Evolutionary conservation across 495 filamentous ascomycete genomes (phyloP).

Genomic region (Aspergillus baeticus): DNA sequence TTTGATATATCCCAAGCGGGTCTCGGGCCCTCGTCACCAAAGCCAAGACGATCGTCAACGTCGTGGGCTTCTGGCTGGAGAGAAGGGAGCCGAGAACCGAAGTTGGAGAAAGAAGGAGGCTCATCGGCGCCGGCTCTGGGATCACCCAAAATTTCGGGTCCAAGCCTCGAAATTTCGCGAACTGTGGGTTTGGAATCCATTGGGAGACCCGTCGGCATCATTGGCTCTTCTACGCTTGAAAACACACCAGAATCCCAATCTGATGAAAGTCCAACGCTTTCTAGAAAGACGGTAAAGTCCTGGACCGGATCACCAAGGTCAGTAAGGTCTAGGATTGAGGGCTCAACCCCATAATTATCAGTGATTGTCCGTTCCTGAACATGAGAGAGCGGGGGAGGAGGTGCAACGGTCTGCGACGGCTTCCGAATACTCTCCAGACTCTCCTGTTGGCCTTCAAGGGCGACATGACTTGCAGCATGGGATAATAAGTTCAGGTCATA

Average conservation of each 20-base stretch:
- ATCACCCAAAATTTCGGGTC: constrained; percentile 39
- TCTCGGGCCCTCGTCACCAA: constrained; percentile 43
- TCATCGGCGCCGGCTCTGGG: constrained; percentile 38
- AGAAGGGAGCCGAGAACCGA: constrained; percentile 68
- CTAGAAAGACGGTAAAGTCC: constrained; percentile 50
- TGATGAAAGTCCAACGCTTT: constrained; percentile 50
- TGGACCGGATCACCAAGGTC: constrained; percentile 50
- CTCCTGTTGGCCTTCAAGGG: constrained; percentile 48
- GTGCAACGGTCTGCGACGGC: constrained; percentile 27
- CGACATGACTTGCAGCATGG: constrained; percentile 51
- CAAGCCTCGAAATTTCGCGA: constrained; percentile 36
- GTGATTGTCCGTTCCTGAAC: constrained; percentile 41
- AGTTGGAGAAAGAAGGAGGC: constrained; percentile 56
- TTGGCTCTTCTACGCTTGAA: constrained; percentile 45
- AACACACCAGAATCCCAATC: constrained; percentile 53
- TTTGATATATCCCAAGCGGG: constrained; percentile 67
- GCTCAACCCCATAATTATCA: constrained; percentile 47
- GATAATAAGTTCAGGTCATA: constrained; percentile 51
- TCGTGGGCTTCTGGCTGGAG: constrained; percentile 64
- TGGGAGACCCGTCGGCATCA: constrained; percentile 35
- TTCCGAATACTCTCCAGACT: constrained; percentile 44
- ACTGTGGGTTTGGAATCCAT: constrained; percentile 39
- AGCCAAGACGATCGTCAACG: constrained; percentile 49
- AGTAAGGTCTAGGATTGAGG: constrained; percentile 45
- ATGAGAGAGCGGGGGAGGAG: constrained; percentile 34